Conservation (phyloP, 805 yeast species). For the Ogataea salicorniae region DNA sequence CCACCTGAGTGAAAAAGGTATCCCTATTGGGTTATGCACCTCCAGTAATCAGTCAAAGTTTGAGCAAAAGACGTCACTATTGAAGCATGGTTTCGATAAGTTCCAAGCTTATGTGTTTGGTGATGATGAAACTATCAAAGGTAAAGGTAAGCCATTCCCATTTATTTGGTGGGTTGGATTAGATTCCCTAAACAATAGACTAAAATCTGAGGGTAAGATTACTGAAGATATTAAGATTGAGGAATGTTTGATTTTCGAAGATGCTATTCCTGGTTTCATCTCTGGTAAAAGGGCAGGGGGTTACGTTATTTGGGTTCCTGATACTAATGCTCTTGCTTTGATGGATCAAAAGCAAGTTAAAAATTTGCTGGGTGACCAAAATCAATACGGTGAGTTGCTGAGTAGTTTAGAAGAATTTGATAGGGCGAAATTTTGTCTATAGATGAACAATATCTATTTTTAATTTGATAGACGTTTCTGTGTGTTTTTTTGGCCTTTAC, state of each 20-base stretch:
- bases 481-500: no score
- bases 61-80: slow-evolving; percentile 67
- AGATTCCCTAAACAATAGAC: slow-evolving; percentile 53
- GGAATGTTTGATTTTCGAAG: slow-evolving; percentile 90
- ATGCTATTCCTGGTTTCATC: slow-evolving; percentile 86
- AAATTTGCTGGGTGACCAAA: slow-evolving; percentile 37
- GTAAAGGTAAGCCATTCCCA: slow-evolving; percentile 91
- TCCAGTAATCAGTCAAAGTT: slow-evolving; percentile 64
- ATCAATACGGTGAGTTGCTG: slow-evolving; percentile 52
- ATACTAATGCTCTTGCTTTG: slow-evolving; percentile 58
- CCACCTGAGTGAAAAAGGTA: slow-evolving; percentile 41
- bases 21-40: slow-evolving; percentile 91
- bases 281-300: slow-evolving; percentile 84
- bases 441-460: neutral
- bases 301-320: slow-evolving; percentile 92
- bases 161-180: slow-evolving; percentile 88
- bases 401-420: slow-evolving; percentile 50
- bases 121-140: slow-evolving; percentile 77
- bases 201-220: slow-evolving; percentile 35
- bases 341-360: slow-evolving; percentile 44
- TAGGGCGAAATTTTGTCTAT: slow-evolving; percentile 40
- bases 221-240: slow-evolving; percentile 50
- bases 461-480: no score
- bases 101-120: slow-evolving; percentile 75
- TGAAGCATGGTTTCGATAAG: slow-evolving; percentile 49